Conservation (phyloP, 768 basidiomycete genomes). For the Austroboletus eburneus region DNA sequence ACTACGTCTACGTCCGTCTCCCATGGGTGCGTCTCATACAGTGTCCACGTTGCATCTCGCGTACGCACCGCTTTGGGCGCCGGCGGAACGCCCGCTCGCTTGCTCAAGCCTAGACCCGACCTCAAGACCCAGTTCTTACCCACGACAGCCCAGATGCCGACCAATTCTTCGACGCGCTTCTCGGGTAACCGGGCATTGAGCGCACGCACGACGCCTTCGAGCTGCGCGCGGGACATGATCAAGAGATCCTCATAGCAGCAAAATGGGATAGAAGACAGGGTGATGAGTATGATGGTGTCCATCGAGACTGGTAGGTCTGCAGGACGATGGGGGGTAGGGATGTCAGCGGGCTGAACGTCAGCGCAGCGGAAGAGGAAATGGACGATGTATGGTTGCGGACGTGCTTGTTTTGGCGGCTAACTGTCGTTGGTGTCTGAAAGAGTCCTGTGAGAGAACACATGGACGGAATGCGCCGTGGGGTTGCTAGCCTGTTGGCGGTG, state of each 20-base stretch:
- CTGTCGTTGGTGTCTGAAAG: constrained; percentile 16
- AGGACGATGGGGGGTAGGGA: constrained; percentile 45
- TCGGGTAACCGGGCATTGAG: constrained; percentile 60
- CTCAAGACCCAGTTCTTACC: constrained; percentile 26
- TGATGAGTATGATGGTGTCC: constrained; percentile 59
- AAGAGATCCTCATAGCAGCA: constrained; percentile 73
- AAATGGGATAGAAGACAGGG: constrained; percentile 56
- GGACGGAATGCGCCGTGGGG: too few species aligned
- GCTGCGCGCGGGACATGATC: constrained; percentile 53
- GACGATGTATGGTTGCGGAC: constrained; percentile 8
- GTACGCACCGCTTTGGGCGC: constrained; percentile 28
- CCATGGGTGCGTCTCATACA: constrained; percentile 18
- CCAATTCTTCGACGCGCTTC: constrained; percentile 52
- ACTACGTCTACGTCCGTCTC: constrained; percentile 22
- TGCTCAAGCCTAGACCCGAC: constrained; percentile 22
- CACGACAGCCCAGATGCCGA: constrained; percentile 44
- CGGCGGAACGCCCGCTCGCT: constrained; percentile 27
- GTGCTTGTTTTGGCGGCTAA: constrained; percentile 20
- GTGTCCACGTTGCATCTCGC: constrained; percentile 15
- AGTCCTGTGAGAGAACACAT: too few species aligned
- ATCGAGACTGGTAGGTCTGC: constrained; percentile 48
- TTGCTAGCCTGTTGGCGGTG: too few species aligned
- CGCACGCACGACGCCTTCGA: constrained; percentile 47
- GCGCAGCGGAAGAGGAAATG: constrained; percentile 6
- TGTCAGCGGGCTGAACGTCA: constrained; percentile 1